Percentiles rank a stretch among this genome's conserved stretches.
phyloP scores from a whole-genome alignment of 1,284 basidiomycete species.

The Leccinum subrobustum region DNA sequence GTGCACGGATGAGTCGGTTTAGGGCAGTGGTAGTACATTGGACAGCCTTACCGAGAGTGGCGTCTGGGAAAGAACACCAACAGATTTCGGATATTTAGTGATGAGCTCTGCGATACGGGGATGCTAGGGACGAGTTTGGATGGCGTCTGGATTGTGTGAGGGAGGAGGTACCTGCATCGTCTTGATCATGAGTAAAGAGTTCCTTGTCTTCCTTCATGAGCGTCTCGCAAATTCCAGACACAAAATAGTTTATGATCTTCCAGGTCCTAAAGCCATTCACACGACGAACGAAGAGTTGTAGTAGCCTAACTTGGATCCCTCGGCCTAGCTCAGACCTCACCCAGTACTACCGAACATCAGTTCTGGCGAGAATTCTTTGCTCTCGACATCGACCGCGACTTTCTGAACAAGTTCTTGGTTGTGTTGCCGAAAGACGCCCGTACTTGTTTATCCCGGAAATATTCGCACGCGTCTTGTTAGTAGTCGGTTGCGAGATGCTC shows the following conservation, averaged over 20 bases:
- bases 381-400: slow-evolving; percentile 48
- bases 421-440: slow-evolving; percentile 39
- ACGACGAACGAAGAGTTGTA: too few species aligned
- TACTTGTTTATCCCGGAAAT: slow-evolving; percentile 1
- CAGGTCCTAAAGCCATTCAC: too few species aligned
- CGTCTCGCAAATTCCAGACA: too few species aligned
- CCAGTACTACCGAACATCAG: slow-evolving; percentile 35
- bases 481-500: slow-evolving; percentile 40
- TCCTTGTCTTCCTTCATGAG: too few species aligned
- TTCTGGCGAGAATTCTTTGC: slow-evolving; percentile 53
- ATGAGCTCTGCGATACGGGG: slow-evolving; percentile 34
- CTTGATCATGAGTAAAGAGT: not conserved
- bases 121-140: too few species aligned
- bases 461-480: slow-evolving; percentile 23
- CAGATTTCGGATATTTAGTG: slow-evolving; percentile 50
- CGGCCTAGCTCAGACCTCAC: slow-evolving; percentile 38
- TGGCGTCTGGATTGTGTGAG: too few species aligned
- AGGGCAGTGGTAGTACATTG: too few species aligned
- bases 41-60: slow-evolving; percentile 44
- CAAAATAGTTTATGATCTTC: too few species aligned
- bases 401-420: slow-evolving; percentile 36
- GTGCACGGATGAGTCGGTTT: not conserved
- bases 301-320: slow-evolving; percentile 13
- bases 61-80: slow-evolving; percentile 54
- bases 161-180: slow-evolving; percentile 11